These are phyloP conservation scores for Pseudogymnoascus sp. DNA, from an alignment of 2,329 filamentous ascomycete species.

Conservation along the genomic window DNA sequence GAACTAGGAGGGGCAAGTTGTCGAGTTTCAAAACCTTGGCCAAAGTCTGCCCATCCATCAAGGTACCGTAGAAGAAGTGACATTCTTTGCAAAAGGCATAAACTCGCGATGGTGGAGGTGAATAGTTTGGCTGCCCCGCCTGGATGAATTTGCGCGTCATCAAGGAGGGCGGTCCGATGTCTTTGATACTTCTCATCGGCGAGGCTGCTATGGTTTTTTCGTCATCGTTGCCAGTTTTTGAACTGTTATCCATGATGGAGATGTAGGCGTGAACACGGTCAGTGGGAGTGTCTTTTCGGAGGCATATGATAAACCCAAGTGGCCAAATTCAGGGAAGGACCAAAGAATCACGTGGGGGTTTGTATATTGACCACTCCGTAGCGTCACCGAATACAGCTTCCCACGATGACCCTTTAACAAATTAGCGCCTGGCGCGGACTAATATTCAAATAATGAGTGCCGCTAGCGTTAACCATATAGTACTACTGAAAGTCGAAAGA, in stretches of 20 bases:
- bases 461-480: background rate
- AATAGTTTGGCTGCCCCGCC: background rate
- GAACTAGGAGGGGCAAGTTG: constrained; percentile 16
- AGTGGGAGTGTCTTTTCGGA: background rate
- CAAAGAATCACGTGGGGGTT: background rate
- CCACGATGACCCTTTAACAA: background rate
- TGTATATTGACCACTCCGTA: background rate
- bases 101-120: background rate
- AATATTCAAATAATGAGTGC: background rate
- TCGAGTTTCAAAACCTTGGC: constrained; percentile 22
- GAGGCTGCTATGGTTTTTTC: background rate
- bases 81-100: constrained; percentile 18
- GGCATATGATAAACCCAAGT: background rate
- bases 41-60: constrained; percentile 27
- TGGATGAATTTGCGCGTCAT: background rate
- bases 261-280: background rate
- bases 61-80: constrained; percentile 28
- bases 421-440: background rate
- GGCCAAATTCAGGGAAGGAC: background rate
- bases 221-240: background rate
- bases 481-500: background rate
- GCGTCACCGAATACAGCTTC: background rate
- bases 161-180: background rate
- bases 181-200: background rate
- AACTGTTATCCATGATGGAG: background rate